Conservation (phyloP, 139 green algal genomes). For the Trebouxia sp. region DNA sequence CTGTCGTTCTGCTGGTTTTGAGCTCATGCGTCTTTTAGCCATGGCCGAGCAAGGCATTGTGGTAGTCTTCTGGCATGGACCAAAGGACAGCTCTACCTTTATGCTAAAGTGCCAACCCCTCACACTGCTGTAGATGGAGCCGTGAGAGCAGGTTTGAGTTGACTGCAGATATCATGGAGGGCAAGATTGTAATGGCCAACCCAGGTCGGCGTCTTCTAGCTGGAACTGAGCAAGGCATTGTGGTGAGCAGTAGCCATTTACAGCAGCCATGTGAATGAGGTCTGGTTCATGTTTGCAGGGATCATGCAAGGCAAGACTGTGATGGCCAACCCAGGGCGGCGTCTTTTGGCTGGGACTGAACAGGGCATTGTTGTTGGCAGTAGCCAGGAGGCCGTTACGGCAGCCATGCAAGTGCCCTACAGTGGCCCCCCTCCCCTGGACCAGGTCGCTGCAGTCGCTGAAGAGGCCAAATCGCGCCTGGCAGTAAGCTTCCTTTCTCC, state of each 20-base stretch:
- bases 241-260: constrained; percentile 38
- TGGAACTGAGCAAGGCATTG: constrained; percentile 29
- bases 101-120: too few species aligned
- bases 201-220: constrained; percentile 36
- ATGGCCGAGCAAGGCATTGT: too few species aligned
- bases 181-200: constrained; percentile 41
- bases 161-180: not conserved
- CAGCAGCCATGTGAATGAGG: too few species aligned
- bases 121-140: too few species aligned
- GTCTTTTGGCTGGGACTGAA: constrained; percentile 32
- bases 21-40: too few species aligned
- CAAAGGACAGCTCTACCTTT: too few species aligned
- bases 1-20: too few species aligned
- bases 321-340: constrained; percentile 45
- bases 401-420: constrained; percentile 31
- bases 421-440: not conserved
- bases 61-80: too few species aligned
- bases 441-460: not conserved
- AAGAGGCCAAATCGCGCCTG: constrained; percentile 12
- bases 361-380: constrained; percentile 42
- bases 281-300: constrained; percentile 12
- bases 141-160: too few species aligned
- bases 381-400: constrained; percentile 28
- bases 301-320: constrained; percentile 31
- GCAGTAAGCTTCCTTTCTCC: not conserved